phyloP scores from a whole-genome alignment of 768 basidiomycete genomes.

The Cubamyces lactineus region DNA sequence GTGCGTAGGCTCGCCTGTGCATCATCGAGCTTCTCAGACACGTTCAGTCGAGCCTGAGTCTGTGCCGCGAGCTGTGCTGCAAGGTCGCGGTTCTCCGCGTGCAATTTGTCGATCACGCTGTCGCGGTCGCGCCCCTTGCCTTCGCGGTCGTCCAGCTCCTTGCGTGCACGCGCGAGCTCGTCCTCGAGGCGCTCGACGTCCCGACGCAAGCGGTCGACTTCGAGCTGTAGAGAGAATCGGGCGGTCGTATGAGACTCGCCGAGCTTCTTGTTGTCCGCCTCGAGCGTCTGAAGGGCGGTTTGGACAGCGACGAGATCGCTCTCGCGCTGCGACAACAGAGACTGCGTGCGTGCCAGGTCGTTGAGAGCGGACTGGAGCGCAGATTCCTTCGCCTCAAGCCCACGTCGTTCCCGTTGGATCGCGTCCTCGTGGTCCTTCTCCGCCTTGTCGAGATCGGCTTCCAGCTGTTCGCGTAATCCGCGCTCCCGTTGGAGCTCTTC shows the following conservation, averaged over 20 bases:
- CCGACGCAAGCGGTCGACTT: conserved; percentile 82
- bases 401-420: conserved; percentile 59
- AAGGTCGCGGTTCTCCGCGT: conserved; percentile 81
- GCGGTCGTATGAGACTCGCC: conserved; percentile 87
- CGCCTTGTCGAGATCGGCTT: conserved; percentile 57
- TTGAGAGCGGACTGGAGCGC: conserved; percentile 64
- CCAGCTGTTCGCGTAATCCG: conserved; percentile 54
- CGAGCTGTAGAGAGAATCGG: conserved; percentile 85
- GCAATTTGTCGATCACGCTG: conserved; percentile 69
- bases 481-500: conserved; percentile 62
- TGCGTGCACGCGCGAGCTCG: conserved; percentile 70
- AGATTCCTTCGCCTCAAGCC: conserved; percentile 70
- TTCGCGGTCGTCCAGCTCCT: conserved; percentile 72
- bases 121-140: conserved; percentile 70
- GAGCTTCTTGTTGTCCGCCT: conserved; percentile 74
- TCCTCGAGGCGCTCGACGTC: conserved; percentile 83
- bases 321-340: conserved; percentile 71
- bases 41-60: conserved; percentile 83
- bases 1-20: conserved; percentile 62
- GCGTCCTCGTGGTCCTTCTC: conserved; percentile 67
- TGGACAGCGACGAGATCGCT: conserved; percentile 77
- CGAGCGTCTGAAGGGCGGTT: conserved; percentile 65
- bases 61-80: conserved; percentile 78
- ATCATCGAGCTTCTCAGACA: conserved; percentile 87
- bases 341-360: conserved; percentile 64